Evolutionary conservation across 345 rosid species (phyloP).

Genomic region (Reutealis trisperma): DNA sequence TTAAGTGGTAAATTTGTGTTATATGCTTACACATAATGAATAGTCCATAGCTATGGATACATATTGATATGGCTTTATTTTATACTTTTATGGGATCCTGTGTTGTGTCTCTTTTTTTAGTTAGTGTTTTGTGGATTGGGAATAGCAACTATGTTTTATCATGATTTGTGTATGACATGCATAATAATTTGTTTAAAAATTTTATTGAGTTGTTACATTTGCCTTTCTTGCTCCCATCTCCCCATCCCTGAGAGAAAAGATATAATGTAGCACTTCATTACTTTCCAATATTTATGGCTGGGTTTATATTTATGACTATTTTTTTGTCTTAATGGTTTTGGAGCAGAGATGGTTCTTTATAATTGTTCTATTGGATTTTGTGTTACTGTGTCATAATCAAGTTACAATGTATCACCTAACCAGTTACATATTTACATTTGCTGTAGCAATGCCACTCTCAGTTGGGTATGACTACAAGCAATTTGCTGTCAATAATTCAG

Average conservation of each 20-base stretch:
- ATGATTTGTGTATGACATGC: not conserved
- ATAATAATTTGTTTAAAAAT: not conserved
- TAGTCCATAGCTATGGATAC: not conserved
- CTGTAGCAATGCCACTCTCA: not conserved
- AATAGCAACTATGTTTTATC: not conserved
- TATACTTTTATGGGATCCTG: not conserved
- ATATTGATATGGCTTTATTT: not conserved
- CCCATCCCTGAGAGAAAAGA: not conserved
- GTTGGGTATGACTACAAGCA: not conserved
- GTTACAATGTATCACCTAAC: too few relatives aligned
- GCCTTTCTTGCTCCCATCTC: not conserved
- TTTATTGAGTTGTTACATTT: not conserved
- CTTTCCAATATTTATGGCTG: not conserved
- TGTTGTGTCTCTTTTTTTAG: not conserved
- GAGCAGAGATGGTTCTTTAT: not conserved
- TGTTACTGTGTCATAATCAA: too few relatives aligned
- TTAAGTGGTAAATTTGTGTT: not conserved
- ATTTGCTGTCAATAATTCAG: constrained; percentile 6
- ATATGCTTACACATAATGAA: not conserved
- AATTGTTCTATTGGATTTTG: not conserved
- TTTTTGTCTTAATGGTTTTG: not conserved
- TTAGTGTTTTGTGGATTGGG: not conserved
- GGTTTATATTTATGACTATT: not conserved
- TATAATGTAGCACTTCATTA: not conserved
- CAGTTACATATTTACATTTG: not conserved